Base-by-base conservation (phyloP, 495 filamentous ascomycete species). In the Venustampulla echinocandica region DNA sequence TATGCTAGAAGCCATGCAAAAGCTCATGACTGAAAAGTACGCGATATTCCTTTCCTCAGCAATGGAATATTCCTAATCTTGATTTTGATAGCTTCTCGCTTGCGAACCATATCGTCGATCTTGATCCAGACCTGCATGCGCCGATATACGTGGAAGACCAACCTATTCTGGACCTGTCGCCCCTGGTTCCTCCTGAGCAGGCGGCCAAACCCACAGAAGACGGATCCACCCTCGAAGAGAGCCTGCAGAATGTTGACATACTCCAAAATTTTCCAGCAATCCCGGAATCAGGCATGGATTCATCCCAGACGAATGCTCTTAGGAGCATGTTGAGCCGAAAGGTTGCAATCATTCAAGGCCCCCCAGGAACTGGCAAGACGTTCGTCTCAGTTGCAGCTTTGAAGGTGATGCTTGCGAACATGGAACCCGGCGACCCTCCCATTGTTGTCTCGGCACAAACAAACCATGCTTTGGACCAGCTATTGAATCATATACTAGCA, bases 281-380 rank as follows among this genome's bases (percentile, higher is more conserved):
- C 14, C 64, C 67, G 2, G 46, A 62, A 2, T 66, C 62, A 17
- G 62, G 64, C 10, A 62, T 85, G 18, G 80, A 85, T 54, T 46
- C 44, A 7, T 76, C 75, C 0, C 82, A 87, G 56, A 63, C 73
- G 51, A 47, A 52, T 18, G 82, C 82, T 20, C 58, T 83, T 7
- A 57, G 66, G 14, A 63, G 71, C 11, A 81, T 85, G 10, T 58
- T 95, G 6, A 82, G 82, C 0, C 85, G 81, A 40, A 69, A 74
- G 28, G 54, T 98, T 0, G 75, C 87, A 2, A 82, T 98, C 28
- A 66, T 95, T 0, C 90, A 96, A 65, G 90, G 90, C 0, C 90
- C 90, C 6, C 90, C 90, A 3, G 90, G 90, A 0, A 95, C 90
- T 1, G 90, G 90, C 10, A 94, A 94, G 55, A 94, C 89, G 0